Evolutionary conservation across 306 rosid species (phyloP).

Genomic region (Casuarina equisetifolia): DNA sequence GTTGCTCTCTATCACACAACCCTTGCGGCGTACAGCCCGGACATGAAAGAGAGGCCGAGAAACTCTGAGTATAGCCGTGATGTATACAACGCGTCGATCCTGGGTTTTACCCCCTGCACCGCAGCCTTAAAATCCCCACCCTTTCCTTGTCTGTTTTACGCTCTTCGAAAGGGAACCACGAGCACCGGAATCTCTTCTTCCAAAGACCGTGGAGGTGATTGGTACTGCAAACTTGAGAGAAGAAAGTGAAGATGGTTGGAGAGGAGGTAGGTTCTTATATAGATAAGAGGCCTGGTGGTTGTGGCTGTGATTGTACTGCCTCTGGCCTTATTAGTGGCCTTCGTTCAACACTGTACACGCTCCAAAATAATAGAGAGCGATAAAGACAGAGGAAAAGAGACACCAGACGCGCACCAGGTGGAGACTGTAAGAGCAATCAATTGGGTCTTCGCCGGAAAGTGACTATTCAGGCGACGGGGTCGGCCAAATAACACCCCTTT

Average conservation of each 20-base stretch:
- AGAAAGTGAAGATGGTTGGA: neutral
- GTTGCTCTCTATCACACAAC: slow-evolving; percentile 62
- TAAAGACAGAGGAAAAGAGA: neutral
- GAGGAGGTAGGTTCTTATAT: slow-evolving; percentile 19
- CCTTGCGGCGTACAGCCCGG: slow-evolving; percentile 78
- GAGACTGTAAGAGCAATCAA: neutral
- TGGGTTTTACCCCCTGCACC: slow-evolving; percentile 63
- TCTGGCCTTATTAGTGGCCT: slow-evolving; percentile 23
- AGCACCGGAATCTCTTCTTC: neutral
- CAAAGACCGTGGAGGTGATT: neutral
- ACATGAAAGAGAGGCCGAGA: slow-evolving; percentile 66
- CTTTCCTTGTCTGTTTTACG: too few species aligned
- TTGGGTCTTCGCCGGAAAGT: neutral
- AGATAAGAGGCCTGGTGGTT: slow-evolving; percentile 27
- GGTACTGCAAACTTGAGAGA: neutral
- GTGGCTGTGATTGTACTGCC: slow-evolving; percentile 41
- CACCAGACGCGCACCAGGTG: neutral
- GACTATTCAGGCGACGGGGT: neutral
- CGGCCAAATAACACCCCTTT: too few species aligned
- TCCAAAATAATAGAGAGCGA: slow-evolving; percentile 16
- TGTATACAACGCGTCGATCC: slow-evolving; percentile 72
- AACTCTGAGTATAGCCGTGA: slow-evolving; percentile 93
- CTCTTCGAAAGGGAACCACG: neutral
- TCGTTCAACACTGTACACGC: neutral
- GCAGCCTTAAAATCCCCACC: neutral